Evolutionary conservation across 805 yeast species (phyloP).

Genomic region (Yamadazyma laniorum): DNA sequence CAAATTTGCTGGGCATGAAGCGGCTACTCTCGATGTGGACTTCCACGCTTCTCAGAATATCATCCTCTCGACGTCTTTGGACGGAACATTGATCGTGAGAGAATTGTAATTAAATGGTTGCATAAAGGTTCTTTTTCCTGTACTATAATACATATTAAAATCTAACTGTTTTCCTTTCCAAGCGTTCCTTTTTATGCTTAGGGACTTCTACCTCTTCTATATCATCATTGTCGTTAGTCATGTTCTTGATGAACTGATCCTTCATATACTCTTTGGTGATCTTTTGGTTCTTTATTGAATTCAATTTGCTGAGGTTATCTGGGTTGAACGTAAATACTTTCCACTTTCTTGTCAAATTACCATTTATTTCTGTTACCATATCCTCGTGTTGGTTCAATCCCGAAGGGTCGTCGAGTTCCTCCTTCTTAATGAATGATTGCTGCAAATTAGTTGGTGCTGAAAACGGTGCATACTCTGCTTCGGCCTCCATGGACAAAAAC

Average conservation of each 20-base stretch:
- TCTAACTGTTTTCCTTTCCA: conserved; percentile 18
- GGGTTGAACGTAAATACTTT: conserved; percentile 26
- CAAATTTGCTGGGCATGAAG: conserved; percentile 59
- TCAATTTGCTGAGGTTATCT: conserved; percentile 29
- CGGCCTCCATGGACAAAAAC: conserved; percentile 36
- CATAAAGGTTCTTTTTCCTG: neutral
- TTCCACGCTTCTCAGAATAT: conserved; percentile 44
- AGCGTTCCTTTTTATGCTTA: conserved; percentile 4
- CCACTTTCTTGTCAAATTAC: conserved; percentile 22
- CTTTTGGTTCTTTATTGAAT: conserved; percentile 21
- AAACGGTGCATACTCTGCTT: conserved; percentile 38
- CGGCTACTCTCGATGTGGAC: conserved; percentile 61
- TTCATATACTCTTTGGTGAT: conserved; percentile 18
- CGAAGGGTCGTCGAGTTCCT: conserved; percentile 12
- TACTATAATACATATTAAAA: conserved; percentile 12
- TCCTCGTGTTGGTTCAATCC: conserved; percentile 13
- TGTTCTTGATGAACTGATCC: conserved; percentile 18
- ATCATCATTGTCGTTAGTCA: conserved; percentile 10
- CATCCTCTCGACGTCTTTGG: conserved; percentile 51
- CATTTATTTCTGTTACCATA: conserved; percentile 1
- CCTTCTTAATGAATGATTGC: neutral
- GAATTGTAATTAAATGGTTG: conserved; percentile 19
- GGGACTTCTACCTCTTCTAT: conserved; percentile 9
- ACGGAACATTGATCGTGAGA: conserved; percentile 54
- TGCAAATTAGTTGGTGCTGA: conserved; percentile 20